Evolutionary conservation across 2,329 filamentous ascomycete genomes (phyloP).

Genomic region (Hypocreales sp.): DNA sequence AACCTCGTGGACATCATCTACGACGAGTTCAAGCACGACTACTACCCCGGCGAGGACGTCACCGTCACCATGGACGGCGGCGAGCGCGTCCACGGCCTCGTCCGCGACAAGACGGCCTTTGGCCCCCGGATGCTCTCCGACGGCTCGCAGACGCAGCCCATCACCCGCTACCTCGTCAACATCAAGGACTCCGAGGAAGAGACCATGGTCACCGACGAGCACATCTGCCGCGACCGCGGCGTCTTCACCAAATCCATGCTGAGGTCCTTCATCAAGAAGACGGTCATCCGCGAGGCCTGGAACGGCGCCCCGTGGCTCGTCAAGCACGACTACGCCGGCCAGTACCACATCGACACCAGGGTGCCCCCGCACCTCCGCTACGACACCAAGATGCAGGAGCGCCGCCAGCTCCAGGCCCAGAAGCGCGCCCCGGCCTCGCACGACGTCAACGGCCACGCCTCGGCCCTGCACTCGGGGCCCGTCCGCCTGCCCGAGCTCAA

Average conservation of each 20-base stretch:
- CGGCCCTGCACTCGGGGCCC: constrained; percentile 24
- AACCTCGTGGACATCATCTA: constrained; percentile 55
- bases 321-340: constrained; percentile 67
- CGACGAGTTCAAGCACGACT: constrained; percentile 75
- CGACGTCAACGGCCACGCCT: constrained; percentile 25
- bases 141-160: constrained; percentile 53
- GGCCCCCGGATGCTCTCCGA: constrained; percentile 43
- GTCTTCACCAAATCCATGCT: constrained; percentile 91
- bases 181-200: constrained; percentile 57
- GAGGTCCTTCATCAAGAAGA: constrained; percentile 87
- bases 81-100: constrained; percentile 55
- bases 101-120: constrained; percentile 76
- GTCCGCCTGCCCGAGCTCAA: constrained; percentile 57
- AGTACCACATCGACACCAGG: constrained; percentile 76
- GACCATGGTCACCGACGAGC: constrained; percentile 62
- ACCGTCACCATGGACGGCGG: constrained; percentile 55
- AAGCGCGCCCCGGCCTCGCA: constrained; percentile 40
- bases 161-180: constrained; percentile 68
- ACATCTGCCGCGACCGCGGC: constrained; percentile 76
- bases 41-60: constrained; percentile 78
- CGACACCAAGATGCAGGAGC: constrained; percentile 62
- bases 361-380: constrained; percentile 72
- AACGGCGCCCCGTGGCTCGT: constrained; percentile 95
- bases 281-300: constrained; percentile 83
- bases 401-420: constrained; percentile 55